Evolutionary conservation across 306 rosid genomes (phyloP), one percentile per base, ranked within the genome.

Genomic region (Cucumis cinereus): DNA sequence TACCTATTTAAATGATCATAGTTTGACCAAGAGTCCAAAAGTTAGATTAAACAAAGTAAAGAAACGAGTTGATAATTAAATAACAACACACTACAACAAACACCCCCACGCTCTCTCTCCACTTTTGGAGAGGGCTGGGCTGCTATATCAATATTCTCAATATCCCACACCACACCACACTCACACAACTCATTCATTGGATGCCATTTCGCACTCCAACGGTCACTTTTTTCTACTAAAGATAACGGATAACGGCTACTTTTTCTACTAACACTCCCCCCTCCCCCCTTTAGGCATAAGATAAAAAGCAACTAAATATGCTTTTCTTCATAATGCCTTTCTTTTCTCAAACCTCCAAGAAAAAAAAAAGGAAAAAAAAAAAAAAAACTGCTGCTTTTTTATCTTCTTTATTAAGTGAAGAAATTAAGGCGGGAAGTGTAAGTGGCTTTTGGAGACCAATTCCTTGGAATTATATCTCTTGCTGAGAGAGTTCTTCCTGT

Each of bases 391-490:
- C 24, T 22, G n/a, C 13, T 60, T 30, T 54, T 45, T 45, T 45
- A 20, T 23, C 16, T 14, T 74, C 13, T 41, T n/a, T n/a, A 62
- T 59, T 7, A 85, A 50, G 68, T 41, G 82, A 55, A 70, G 86
- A 93, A 93, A 40, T 89, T 88, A 10, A 91, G 81, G 80, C 90
- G 85, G 33, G 98, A 89, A 36, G 93, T 73, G 79, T 90, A 93
- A 36, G 93, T 93, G 41, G 88, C 88, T 77, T 88, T 91, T 7
- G 98, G 91, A 84, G 97, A 62, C 97, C 97, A 93, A 41, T 86
- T 88, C 50, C 81, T 61, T 56, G 98, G 98, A 78, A 93, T 93
- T 35, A 93, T 94, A 67, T 81, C 89, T 57, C 75, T 87, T 17
- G 97, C 97, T 28, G 92, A 83, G 57, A 94, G 88, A 38, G 75